Base-by-base conservation (phyloP, 352 stramenopile species). In the Phytophthora colocasiae region DNA sequence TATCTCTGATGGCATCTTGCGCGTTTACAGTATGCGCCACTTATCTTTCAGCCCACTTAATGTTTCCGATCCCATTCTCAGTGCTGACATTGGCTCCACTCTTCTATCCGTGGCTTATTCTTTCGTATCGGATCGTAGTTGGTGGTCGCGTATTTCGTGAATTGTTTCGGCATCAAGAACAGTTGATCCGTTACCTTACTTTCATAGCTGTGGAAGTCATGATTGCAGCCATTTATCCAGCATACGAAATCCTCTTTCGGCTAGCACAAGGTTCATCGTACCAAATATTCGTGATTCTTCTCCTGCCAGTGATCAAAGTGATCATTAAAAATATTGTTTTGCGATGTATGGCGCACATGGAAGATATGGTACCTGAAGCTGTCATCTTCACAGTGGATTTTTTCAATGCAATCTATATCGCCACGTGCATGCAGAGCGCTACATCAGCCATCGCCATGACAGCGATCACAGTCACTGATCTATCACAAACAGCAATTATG, bases 291-390 rank as follows among this genome's bases (percentile, higher is more conserved):
- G 64, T 55, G 4, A 51, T 72, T 38, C 24, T 68, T 4, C 17
- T 73, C 3, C 46, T 81, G 4, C 57, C 67, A 7, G 10, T 79
- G 1, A 59, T 83, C 24, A 78, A 80, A 31, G 29, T 72, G 1
- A 14, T 51, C 3, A 26, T 85, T 11, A 62, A 66, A n/a, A 72
- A 76, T 34, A 1, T 66, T 6, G 59, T 76, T 10, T 32, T 66
- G 19, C 51, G 39, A 1, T 58, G 46, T 7, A 53, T 57, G 29
- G 12, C 6, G 0, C 40, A 44, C 29, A 54, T 70, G 41, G 63
- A 73, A 14, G 68, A 76, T 11, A 54, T 66, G 27, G 24, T 73
- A 17, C 63, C 68, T 0, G 52, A 63, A 8, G 56, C 55, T 24
- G 68, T 65, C 6, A 73, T 76, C 29, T 73, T 73, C 36, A 66